Conservation (phyloP, 2,329 filamentous ascomycete genomes). For the Alternaria sp. region DNA sequence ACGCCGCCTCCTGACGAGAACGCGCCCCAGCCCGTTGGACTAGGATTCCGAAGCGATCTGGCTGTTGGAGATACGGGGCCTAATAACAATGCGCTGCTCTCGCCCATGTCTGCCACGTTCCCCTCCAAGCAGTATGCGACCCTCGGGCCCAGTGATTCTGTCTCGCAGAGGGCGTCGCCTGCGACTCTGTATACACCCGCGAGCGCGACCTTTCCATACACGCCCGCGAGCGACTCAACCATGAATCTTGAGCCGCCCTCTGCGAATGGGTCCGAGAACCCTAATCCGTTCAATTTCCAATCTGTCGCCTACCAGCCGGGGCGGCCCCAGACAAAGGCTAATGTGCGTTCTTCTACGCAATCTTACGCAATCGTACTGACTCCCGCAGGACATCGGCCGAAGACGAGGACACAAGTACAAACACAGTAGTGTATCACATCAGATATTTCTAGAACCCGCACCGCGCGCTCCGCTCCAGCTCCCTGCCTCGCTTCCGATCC, state of each 20-base stretch:
- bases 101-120: slow-evolving; percentile 52
- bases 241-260: slow-evolving; percentile 42
- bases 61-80: slow-evolving; percentile 37
- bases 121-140: slow-evolving; percentile 47
- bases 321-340: slow-evolving; percentile 77
- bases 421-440: slow-evolving; percentile 93
- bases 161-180: slow-evolving; percentile 46
- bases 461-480: slow-evolving; percentile 85
- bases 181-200: slow-evolving; percentile 43
- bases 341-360: slow-evolving; percentile 27
- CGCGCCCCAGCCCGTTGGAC: slow-evolving; percentile 41
- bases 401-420: slow-evolving; percentile 97
- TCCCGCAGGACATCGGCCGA: slow-evolving; percentile 80
- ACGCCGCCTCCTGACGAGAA: slow-evolving; percentile 68
- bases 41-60: slow-evolving; percentile 44
- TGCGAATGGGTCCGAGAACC: slow-evolving; percentile 46
- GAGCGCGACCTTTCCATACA: slow-evolving; percentile 47
- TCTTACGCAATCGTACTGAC: slow-evolving; percentile 28
- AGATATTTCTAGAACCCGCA: slow-evolving; percentile 94
- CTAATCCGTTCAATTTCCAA: slow-evolving; percentile 93
- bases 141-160: slow-evolving; percentile 45
- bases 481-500: slow-evolving; percentile 89
- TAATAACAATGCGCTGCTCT: slow-evolving; percentile 45
- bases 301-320: slow-evolving; percentile 62
- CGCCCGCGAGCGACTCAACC: slow-evolving; percentile 35